Base-by-base conservation (phyloP, 1,139 yeast genomes). In the Blastobotrys ciferrii region DNA sequence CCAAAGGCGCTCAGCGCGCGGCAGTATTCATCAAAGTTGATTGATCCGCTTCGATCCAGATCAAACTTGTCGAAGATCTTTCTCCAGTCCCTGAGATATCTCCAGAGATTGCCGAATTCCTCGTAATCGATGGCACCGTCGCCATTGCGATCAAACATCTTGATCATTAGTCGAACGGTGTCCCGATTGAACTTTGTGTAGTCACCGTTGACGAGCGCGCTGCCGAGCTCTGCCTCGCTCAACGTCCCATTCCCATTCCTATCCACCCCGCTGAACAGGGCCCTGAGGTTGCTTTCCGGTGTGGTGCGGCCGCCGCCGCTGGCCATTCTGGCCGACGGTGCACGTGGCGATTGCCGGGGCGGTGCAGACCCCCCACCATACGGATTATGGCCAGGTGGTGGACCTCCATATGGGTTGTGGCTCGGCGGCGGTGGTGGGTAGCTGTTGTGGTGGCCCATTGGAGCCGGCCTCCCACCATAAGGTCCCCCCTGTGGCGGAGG, bases 21-120 rank as follows among this genome's bases (percentile, higher is more conserved):
- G 58, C 78, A 81, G 62, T 79, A 84, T 64, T 84, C 91, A 20
- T 82, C 82, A 59, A 80, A 78, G 11, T 84, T 77, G 41, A 84
- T 81, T 53, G 77, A 81, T 1, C 84, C 83, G 39, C 81, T 79
- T 50, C 72, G 71, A 65, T 82, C 79, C 31, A 73, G 62, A 59
- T 84, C 92, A 45, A 82, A 86, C 57, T 77, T 77, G 42, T 80
- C 74, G 59, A 84, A 84, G 12, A 82, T 72, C 61, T 80, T 81
- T 52, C 83, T 77, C 78, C 87, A 84, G 48, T 85, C 85, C n/a
- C 82, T 74, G 43, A 84, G 70, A 58, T 83, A 84, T 60, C 82
- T 78, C 88, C 89, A 84, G 45, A 84, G 70, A 51, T 82, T 80
- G 43, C 78, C 84, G 63, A 84, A 84, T 65, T 84, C 91, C 46